Percentiles rank a stretch among this genome's conserved stretches.
Evolutionary conservation across 2,329 filamentous ascomycete genomes (phyloP).

Genomic region (Kalaharituber pfeilii): DNA sequence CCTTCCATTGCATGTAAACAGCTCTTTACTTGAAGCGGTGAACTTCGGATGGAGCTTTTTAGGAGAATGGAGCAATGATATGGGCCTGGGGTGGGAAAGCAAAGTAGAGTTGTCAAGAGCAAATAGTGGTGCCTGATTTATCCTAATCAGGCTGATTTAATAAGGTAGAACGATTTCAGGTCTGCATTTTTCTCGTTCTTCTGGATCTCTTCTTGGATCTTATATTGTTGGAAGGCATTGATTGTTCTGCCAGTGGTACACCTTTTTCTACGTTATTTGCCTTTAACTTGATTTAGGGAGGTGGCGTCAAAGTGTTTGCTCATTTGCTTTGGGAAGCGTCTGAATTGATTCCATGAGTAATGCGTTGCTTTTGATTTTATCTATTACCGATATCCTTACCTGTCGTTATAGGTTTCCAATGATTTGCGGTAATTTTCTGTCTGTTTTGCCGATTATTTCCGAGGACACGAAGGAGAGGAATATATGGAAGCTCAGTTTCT

Average conservation of each 20-base stretch:
- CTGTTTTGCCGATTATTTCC: too few relatives aligned
- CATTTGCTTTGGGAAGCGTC: background rate
- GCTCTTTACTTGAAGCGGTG: slow-evolving; percentile 15
- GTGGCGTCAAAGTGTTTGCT: background rate
- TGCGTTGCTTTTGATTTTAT: too few relatives aligned
- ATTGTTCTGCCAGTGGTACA: background rate
- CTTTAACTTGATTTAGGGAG: background rate
- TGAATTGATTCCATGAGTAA: background rate
- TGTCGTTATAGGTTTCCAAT: too few relatives aligned
- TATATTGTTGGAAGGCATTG: background rate
- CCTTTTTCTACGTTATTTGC: background rate
- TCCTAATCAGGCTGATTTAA: background rate
- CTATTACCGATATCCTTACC: too few relatives aligned
- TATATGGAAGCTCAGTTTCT: too few relatives aligned
- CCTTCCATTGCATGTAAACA: slow-evolving; percentile 16
- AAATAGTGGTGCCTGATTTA: background rate
- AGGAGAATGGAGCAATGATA: slow-evolving; percentile 13
- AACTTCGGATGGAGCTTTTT: slow-evolving; percentile 17
- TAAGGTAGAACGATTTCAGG: background rate
- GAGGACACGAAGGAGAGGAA: too few relatives aligned
- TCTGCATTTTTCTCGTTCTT: background rate
- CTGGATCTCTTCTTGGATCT: background rate
- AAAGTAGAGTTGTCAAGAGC: slow-evolving; percentile 4
- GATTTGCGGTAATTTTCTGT: too few relatives aligned
- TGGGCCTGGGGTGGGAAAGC: slow-evolving; percentile 13